Evolutionary conservation across 345 rosid species (phyloP), one percentile per base, ranked within the genome.

Genomic region (Odontarrhena argentea): DNA sequence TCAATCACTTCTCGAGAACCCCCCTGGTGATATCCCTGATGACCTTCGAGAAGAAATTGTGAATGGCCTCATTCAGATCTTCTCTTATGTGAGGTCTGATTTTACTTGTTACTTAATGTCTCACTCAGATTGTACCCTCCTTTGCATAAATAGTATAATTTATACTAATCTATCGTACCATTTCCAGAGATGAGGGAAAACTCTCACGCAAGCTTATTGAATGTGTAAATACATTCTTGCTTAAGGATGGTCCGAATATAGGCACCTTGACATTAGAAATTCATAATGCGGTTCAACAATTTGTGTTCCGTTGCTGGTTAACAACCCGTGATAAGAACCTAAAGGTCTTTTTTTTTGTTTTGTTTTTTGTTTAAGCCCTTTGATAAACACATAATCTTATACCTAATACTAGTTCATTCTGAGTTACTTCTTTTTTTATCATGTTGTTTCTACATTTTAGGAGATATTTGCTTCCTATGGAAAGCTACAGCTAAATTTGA

Each of bases 141-240:
- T 36, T 42, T 70, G 34, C 50, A 18, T 57, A 25, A 53, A 38
- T 52, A 51, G 7, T 44, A 51, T 14, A 65, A 42, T 32, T 62
- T 67, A 8, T 55, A 59, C 63, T 63, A 54, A 60, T 67, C 55
- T 46, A 18, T 66, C 74, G 47, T 59, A 65, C 47, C 50, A 22
- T 79, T 57, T 80, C 74, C 74, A 90, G 96, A 84, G 97, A 90
- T 69, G 98, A 93, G 78, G 90, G 92, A n/a, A 90, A 88, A 82
- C 78, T 84, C 40, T 83, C 95, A 66, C 90, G 94, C 67, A 93
- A 90, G 80, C 92, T 93, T 76, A 73, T 93, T 14, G 97, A 90
- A 78, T 90, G 98, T 68, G 60, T 88, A 38, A 93, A 90, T 65
- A 77, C 78, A 3, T 84, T 77, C 77, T 80, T 93, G 84, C 79